phyloP scores from a whole-genome alignment of 2,329 filamentous ascomycete species.

The Shiraia sp. region DNA sequence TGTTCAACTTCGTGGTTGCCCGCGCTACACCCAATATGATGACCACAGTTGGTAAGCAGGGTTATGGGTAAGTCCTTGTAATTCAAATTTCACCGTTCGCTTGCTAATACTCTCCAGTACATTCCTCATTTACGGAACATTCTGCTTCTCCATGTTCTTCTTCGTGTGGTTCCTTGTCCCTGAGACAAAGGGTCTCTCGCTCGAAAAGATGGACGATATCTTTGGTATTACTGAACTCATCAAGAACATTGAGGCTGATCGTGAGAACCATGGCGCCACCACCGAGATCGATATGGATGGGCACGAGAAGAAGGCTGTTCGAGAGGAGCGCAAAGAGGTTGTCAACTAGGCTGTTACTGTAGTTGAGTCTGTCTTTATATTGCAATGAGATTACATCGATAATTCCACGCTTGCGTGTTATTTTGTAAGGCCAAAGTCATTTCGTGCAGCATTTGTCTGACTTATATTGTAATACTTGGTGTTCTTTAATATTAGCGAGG shows the following conservation, averaged over 20 bases:
- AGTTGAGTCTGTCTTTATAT: no score
- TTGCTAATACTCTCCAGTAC: constrained; percentile 54
- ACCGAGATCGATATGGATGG: constrained; percentile 34
- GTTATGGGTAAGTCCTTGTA: constrained; percentile 50
- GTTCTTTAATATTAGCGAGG: no score
- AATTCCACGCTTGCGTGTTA: not conserved
- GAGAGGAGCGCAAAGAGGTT: constrained; percentile 35
- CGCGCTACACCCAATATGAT: constrained; percentile 71
- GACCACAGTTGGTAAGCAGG: constrained; percentile 53
- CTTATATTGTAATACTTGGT: no score
- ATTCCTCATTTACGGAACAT: constrained; percentile 70
- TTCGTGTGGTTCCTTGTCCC: constrained; percentile 72
- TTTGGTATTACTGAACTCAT: constrained; percentile 62
- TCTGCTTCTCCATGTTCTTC: constrained; percentile 67
- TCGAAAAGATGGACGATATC: constrained; percentile 69
- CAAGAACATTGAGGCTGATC: constrained; percentile 38
- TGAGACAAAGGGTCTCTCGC: constrained; percentile 68
- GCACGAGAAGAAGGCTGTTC: constrained; percentile 22
- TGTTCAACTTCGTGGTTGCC: constrained; percentile 75
- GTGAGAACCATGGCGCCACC: constrained; percentile 25
- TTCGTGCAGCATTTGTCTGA: no score
- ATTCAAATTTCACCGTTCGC: constrained; percentile 43
- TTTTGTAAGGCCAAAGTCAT: not conserved
- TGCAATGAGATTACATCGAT: not conserved
- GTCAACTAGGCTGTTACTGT: constrained; percentile 6